Percentiles rank a stretch among this genome's conserved stretches.
Conservation (phyloP, 257 asterid species). For the Vinca minor region DNA sequence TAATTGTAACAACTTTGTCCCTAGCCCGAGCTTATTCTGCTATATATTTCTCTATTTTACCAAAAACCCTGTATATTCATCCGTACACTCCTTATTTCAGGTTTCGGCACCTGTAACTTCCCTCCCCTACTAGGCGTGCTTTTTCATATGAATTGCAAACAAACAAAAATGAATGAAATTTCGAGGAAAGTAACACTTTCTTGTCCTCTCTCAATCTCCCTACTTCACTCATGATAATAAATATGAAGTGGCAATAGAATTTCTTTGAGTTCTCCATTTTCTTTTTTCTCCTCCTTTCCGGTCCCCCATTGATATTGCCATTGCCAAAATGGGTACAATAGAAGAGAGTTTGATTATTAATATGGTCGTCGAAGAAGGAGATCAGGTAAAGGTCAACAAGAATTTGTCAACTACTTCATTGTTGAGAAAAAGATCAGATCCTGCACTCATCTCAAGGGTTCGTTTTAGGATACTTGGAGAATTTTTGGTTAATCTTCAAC, state of each 20-base stretch:
- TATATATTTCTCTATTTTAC: too few species aligned
- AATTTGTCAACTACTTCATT: conserved; percentile 20
- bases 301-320: too few species aligned
- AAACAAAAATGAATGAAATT: conserved; percentile 12
- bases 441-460: conserved; percentile 11
- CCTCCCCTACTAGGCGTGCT: too few species aligned
- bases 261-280: not conserved
- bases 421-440: conserved; percentile 19
- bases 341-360: conserved; percentile 13
- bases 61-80: too few species aligned
- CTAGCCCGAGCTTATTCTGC: too few species aligned
- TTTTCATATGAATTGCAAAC: too few species aligned
- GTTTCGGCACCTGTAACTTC: too few species aligned
- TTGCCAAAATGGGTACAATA: conserved; percentile 7
- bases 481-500: conserved; percentile 21
- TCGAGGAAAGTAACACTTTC: conserved; percentile 11
- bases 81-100: too few species aligned
- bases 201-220: not conserved
- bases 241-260: not conserved
- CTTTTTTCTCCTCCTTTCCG: not conserved
- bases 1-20: too few species aligned
- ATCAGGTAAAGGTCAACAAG: conserved; percentile 4
- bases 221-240: not conserved
- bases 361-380: conserved; percentile 22
- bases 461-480: conserved; percentile 11